Base-by-base conservation (phyloP, 176 grass and related monocot genomes). In the Secale cereale region DNA sequence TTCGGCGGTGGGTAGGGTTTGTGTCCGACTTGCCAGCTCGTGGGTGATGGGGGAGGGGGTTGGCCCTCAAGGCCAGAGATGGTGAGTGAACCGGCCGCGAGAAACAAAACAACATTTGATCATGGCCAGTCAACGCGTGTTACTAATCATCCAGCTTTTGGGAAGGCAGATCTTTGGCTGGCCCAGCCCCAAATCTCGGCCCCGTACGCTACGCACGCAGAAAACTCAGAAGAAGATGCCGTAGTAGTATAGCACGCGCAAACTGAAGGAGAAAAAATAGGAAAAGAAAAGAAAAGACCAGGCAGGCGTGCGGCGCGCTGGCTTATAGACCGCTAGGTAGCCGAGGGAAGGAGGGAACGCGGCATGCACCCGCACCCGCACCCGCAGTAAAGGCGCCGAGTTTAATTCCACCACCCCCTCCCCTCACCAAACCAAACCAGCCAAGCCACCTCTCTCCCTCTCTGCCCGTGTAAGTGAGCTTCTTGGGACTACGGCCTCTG, bases 401-500 rank as follows among this genome's bases (percentile, higher is more conserved):
- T 91, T 84, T 84, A 91, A 84, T 87, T 67, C 85, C 37, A 70
- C 59, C 81, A 59, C 27, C 19, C 19, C 39, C 36, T 52, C 80
- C 2, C 12, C 76, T 75, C 76, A 80, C 85, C 84, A 67, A 87
- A 80, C 85, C 84, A 67, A 87, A 83, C 74, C 50, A 8, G 7
- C 50, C 50, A 67, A 64, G 41, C 31, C 32, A 22, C 7, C 68
- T 2, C 6, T 40, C 37, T 2, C 13, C 22, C 54, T 4, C 16
- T 43, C 50, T 37, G 43, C 40, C 35, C 80, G 75, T 80, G 85
- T 83, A 80, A 76, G 85, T 83, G 85, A 31, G 59, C 76, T 68
- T 87, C 89, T 91, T 75, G 85, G 81, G 69, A 84, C 66, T 83
- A 74, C 88, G 56, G 5, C 74, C 84, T 60, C 74, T 86, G 83